Conservation (phyloP, 176 grass and related monocot species). For the Oryza meridionalis region DNA sequence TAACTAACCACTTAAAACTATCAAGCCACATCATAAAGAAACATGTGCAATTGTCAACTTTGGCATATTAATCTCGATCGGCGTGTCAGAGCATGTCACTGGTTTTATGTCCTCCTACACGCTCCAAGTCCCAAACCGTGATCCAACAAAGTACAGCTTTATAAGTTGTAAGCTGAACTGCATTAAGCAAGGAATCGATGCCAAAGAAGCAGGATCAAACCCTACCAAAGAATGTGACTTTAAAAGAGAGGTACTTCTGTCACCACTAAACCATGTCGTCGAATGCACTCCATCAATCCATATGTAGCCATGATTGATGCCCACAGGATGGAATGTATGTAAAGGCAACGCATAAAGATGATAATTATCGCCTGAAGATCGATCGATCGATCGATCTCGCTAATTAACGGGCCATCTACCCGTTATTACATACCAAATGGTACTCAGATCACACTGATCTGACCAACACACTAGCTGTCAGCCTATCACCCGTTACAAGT, state of each 20-base stretch:
- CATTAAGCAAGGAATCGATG: constrained; percentile 13
- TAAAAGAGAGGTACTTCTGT: neutral
- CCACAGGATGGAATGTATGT: neutral
- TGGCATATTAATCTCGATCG: neutral
- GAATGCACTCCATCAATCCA: neutral
- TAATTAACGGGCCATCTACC: neutral
- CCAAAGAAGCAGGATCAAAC: neutral
- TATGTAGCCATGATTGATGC: neutral
- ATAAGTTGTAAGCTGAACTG: neutral
- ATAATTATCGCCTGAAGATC: neutral
- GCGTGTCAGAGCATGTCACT: neutral
- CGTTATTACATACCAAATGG: neutral
- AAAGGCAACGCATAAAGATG: neutral
- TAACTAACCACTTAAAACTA: neutral
- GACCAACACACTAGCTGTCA: neutral
- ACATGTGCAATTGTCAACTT: neutral
- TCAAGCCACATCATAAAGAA: neutral
- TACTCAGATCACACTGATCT: neutral
- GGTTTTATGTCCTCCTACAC: neutral
- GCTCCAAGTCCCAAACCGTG: neutral
- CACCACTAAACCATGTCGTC: constrained; percentile 29
- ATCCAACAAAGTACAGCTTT: neutral
- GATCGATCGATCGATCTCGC: neutral
- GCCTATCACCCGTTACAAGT: too few species aligned
- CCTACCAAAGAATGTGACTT: neutral